These are phyloP conservation scores for Xylariaceae sp. DNA, from an alignment of 2,329 filamentous ascomycete genomes.

Conservation along the genomic window DNA sequence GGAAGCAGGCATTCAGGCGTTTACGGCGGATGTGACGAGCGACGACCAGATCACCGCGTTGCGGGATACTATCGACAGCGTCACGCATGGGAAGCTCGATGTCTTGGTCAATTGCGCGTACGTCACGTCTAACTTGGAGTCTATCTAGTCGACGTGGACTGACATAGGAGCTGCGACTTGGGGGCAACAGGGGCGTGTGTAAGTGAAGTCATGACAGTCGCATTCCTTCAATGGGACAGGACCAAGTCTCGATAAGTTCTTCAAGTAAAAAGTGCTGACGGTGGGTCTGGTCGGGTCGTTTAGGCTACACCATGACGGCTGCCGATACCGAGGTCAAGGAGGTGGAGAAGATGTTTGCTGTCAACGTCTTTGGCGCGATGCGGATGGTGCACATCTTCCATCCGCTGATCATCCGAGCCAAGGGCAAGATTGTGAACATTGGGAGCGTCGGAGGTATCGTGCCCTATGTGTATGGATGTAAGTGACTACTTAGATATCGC, in stretches of 20 bases:
- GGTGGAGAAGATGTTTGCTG: constrained; percentile 22
- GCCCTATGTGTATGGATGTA: constrained; percentile 22
- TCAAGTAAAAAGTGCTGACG: too few species aligned
- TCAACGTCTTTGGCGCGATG: constrained; percentile 28
- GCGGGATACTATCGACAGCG: neutral
- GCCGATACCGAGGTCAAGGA: constrained; percentile 20
- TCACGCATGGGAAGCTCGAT: constrained; percentile 8
- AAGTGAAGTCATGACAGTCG: neutral
- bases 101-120: constrained; percentile 18
- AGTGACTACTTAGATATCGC: too few species aligned
- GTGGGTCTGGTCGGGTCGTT: neutral
- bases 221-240: neutral
- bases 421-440: constrained; percentile 25
- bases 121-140: neutral
- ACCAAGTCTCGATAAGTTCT: neutral
- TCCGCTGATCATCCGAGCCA: constrained; percentile 17
- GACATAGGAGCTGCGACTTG: neutral
- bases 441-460: constrained; percentile 24
- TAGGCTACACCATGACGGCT: constrained; percentile 26
- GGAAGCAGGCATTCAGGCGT: constrained; percentile 9
- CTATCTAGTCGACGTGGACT: neutral
- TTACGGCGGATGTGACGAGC: constrained; percentile 14
- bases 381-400: constrained; percentile 25
- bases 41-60: constrained; percentile 11
- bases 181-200: constrained; percentile 1